phyloP scores from a whole-genome alignment of 2,329 filamentous ascomycete species.

The Tolypocladium pustulatum region DNA sequence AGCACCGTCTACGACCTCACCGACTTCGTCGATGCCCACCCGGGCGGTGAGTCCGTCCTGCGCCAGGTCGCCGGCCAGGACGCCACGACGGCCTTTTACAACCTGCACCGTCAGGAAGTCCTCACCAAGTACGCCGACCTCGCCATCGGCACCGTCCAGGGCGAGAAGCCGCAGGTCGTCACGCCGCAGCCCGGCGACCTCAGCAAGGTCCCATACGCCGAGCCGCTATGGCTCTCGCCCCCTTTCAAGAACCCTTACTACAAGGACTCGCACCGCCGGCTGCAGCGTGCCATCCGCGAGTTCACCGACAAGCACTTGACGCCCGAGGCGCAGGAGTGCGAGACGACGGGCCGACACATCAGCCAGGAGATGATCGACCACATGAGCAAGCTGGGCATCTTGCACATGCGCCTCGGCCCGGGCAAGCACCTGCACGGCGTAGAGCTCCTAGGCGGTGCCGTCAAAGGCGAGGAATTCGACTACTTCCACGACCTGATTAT shows the following conservation, averaged over 20 bases:
- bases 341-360: constrained; percentile 63
- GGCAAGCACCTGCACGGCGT: constrained; percentile 71
- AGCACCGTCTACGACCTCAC: constrained; percentile 78
- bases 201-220: constrained; percentile 70
- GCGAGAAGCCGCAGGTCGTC: constrained; percentile 66
- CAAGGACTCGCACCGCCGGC: constrained; percentile 57
- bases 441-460: constrained; percentile 54
- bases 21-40: constrained; percentile 78
- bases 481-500: constrained; percentile 78
- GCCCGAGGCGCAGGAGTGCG: constrained; percentile 66
- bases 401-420: constrained; percentile 76
- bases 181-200: constrained; percentile 61
- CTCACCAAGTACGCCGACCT: constrained; percentile 67
- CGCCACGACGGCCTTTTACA: constrained; percentile 78
- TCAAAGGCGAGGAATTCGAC: constrained; percentile 73
- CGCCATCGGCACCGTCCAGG: constrained; percentile 63
- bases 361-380: constrained; percentile 62
- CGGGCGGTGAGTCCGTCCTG: constrained; percentile 71
- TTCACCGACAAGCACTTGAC: constrained; percentile 64
- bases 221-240: constrained; percentile 72
- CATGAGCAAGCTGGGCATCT: constrained; percentile 63
- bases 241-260: constrained; percentile 74
- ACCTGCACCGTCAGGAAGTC: constrained; percentile 86
- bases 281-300: constrained; percentile 60
- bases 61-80: constrained; percentile 73